These are phyloP conservation scores for Rhytidiadelphus loreus DNA, from an alignment of 225 moss, liverwort and hornwort genomes.

Conservation along the genomic window DNA sequence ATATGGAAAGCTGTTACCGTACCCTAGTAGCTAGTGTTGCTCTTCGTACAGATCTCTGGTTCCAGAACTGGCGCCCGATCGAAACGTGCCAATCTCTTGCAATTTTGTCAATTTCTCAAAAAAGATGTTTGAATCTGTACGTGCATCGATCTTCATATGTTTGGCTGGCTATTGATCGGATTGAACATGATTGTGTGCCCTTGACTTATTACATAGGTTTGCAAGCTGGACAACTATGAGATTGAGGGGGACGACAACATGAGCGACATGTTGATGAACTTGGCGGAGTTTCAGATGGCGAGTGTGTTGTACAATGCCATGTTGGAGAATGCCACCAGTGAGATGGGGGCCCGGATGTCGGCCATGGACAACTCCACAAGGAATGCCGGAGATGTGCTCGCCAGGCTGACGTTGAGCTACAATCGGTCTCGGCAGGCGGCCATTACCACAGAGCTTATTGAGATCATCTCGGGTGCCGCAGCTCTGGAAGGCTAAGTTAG, in stretches of 20 bases:
- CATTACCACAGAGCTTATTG: constrained; percentile 64
- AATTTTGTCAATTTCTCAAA: neutral
- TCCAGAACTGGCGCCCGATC: no score
- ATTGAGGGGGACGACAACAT: constrained; percentile 27
- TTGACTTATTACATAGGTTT: neutral
- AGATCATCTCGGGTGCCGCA: constrained; percentile 55
- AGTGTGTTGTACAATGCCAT: constrained; percentile 27
- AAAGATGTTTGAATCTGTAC: neutral
- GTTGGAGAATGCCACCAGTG: constrained; percentile 48
- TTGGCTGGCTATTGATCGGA: neutral
- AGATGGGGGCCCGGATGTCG: constrained; percentile 36
- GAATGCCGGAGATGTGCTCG: constrained; percentile 44
- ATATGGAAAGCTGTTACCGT: no score
- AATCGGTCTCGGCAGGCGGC: constrained; percentile 35
- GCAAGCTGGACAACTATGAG: constrained; percentile 22
- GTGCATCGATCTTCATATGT: neutral
- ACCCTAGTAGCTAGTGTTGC: no score
- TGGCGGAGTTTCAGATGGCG: constrained; percentile 36
- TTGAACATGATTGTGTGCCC: neutral
- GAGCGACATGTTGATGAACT: constrained; percentile 9
- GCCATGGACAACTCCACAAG: constrained; percentile 52
- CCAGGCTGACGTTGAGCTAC: constrained; percentile 20
- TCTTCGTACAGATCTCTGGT: neutral
- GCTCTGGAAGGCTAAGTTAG: constrained; percentile 23
- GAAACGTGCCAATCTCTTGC: no score